phyloP scores from a whole-genome alignment of 1,284 basidiomycete genomes.

The Paramarasmius palmivorus region DNA sequence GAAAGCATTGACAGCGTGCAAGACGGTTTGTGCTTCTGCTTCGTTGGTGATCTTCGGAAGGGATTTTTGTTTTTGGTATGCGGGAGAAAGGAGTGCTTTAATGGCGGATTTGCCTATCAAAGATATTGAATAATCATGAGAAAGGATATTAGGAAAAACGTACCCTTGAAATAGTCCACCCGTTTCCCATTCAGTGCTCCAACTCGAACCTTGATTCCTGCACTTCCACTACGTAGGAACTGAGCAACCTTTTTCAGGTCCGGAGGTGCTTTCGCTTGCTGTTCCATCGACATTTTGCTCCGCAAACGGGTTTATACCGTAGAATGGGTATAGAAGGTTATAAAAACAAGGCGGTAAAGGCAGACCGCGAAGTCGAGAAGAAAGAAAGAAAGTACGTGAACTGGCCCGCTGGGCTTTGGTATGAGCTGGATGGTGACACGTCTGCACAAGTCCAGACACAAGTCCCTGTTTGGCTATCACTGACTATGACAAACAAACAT shows the following conservation, averaged over 20 bases:
- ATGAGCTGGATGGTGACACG: too few relatives aligned
- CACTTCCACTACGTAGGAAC: conserved; percentile 82
- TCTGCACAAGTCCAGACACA: too few relatives aligned
- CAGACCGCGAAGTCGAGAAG: too few relatives aligned
- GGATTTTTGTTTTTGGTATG: conserved; percentile 87
- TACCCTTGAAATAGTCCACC: conserved; percentile 97
- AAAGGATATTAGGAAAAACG: conserved; percentile 23
- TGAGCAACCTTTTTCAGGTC: conserved; percentile 80
- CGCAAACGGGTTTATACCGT: not conserved
- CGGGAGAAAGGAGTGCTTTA: conserved; percentile 89
- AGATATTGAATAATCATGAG: conserved; percentile 8
- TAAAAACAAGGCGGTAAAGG: not conserved
- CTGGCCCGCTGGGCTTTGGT: too few relatives aligned
- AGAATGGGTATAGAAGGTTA: not conserved
- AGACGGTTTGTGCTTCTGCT: conserved; percentile 71
- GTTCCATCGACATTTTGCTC: conserved; percentile 47
- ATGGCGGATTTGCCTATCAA: conserved; percentile 84
- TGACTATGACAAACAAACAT: too few relatives aligned
- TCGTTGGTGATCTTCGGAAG: conserved; percentile 80
- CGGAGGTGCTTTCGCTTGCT: conserved; percentile 74
- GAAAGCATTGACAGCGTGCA: conserved; percentile 77
- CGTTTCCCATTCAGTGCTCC: conserved; percentile 95
- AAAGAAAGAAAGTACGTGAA: too few relatives aligned
- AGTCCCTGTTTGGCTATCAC: too few relatives aligned
- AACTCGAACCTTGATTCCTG: conserved; percentile 87